Percentiles rank a stretch among this genome's conserved stretches.
phyloP scores from a whole-genome alignment of 176 grass and related monocot genomes.

The Leersia perrieri region DNA sequence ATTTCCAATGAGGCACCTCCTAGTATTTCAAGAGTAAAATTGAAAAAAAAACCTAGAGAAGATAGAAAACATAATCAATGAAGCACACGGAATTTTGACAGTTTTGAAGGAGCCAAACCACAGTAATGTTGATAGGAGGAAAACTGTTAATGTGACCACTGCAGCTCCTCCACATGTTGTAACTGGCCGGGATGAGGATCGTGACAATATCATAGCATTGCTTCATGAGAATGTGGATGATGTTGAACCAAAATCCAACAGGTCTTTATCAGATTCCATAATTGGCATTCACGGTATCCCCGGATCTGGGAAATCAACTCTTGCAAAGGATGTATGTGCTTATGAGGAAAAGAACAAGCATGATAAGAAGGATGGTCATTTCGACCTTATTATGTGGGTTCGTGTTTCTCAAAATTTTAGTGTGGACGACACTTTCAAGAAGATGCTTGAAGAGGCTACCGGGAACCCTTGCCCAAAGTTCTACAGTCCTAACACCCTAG shows the following conservation, averaged over 20 bases:
- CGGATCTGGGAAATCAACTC: neutral
- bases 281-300: neutral
- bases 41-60: neutral
- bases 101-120: neutral
- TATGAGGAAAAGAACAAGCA: neutral
- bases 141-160: neutral
- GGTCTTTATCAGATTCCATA: neutral
- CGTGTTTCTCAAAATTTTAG: neutral
- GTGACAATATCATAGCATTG: neutral
- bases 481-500: no score
- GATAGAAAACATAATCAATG: neutral
- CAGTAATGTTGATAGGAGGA: neutral
- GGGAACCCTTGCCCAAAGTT: neutral
- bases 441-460: neutral
- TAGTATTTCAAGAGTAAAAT: neutral
- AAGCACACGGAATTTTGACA: neutral
- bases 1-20: neutral
- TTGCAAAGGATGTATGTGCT: neutral
- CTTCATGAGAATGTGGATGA: no score
- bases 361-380: neutral
- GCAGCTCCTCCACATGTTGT: neutral
- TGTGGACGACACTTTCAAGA: neutral
- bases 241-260: no score
- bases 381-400: neutral
- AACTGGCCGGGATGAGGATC: neutral